A percentile compares a stretch with the other conserved stretches of the same genome.
Evolutionary conservation across 805 yeast genomes (phyloP).

Genomic region (Blastobotrys attinorum): DNA sequence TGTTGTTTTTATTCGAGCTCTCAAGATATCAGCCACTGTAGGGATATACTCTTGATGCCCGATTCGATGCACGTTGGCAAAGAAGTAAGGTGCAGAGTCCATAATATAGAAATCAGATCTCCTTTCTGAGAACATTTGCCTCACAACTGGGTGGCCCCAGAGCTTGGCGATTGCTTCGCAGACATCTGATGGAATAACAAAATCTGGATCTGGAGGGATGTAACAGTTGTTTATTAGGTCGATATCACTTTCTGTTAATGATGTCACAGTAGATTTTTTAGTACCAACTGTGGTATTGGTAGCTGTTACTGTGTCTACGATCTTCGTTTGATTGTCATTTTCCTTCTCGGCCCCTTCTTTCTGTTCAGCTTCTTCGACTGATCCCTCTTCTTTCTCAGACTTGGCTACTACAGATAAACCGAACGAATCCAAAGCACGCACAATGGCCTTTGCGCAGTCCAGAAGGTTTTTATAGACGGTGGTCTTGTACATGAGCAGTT

Average conservation of each 20-base stretch:
- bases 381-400: conserved; percentile 1
- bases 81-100: conserved; percentile 71
- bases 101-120: conserved; percentile 69
- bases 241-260: conserved; percentile 31
- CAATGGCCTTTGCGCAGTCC: conserved; percentile 66
- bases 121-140: conserved; percentile 39
- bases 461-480: conserved; percentile 70
- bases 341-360: neutral
- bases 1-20: conserved; percentile 87
- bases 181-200: conserved; percentile 41
- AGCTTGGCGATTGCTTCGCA: conserved; percentile 43
- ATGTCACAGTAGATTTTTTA: conserved; percentile 4
- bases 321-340: neutral
- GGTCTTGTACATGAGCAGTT: conserved; percentile 64
- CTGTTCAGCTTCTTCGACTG: neutral
- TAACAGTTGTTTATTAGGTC: conserved; percentile 33
- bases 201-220: conserved; percentile 47
- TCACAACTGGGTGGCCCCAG: conserved; percentile 52
- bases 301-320: neutral
- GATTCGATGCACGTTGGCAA: conserved; percentile 58
- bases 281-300: neutral
- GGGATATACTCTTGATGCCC: conserved; percentile 58
- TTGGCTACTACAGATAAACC: conserved; percentile 24
- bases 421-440: conserved; percentile 56
- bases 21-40: conserved; percentile 63